phyloP scores from a whole-genome alignment of 805 yeast species.

The Suhomyces xylopsoci region DNA sequence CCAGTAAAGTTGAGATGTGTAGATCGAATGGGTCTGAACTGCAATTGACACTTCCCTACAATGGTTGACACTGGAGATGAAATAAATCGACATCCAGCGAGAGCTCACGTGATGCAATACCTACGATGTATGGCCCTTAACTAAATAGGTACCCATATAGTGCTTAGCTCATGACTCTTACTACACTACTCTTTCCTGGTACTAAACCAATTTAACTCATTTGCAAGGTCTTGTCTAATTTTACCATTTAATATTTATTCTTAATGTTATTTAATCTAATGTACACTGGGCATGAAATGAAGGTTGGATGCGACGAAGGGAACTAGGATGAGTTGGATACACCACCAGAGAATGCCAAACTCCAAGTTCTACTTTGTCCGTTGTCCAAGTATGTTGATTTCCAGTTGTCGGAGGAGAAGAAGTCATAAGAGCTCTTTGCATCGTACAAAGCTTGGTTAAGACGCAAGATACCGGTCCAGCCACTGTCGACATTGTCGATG shows the following conservation, averaged over 20 bases:
- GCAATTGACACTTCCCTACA: background rate
- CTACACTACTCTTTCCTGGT: no score
- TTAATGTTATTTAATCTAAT: background rate
- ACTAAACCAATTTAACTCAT: no score
- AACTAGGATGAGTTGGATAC: constrained; percentile 16
- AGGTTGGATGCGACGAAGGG: background rate
- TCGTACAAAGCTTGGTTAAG: constrained; percentile 46
- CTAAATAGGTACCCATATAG: no score
- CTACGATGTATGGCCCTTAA: no score
- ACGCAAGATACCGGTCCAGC: constrained; percentile 61
- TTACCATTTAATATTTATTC: background rate
- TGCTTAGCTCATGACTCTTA: no score
- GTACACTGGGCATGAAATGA: background rate
- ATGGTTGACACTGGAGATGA: background rate
- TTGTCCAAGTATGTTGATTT: constrained; percentile 46
- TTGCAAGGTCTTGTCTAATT: no score
- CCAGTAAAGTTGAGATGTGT: background rate
- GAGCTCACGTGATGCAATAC: background rate
- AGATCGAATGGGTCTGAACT: background rate
- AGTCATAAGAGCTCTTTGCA: constrained; percentile 38
- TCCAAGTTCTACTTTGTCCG: constrained; percentile 65
- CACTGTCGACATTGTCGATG: constrained; percentile 44
- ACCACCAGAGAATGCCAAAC: constrained; percentile 59
- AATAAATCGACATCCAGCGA: background rate
- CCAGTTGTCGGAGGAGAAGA: constrained; percentile 35